Evolutionary conservation across 139 green algal genomes (phyloP), one percentile per base, ranked within the genome.

Genomic region (Limnomonas spitsbergensis): DNA sequence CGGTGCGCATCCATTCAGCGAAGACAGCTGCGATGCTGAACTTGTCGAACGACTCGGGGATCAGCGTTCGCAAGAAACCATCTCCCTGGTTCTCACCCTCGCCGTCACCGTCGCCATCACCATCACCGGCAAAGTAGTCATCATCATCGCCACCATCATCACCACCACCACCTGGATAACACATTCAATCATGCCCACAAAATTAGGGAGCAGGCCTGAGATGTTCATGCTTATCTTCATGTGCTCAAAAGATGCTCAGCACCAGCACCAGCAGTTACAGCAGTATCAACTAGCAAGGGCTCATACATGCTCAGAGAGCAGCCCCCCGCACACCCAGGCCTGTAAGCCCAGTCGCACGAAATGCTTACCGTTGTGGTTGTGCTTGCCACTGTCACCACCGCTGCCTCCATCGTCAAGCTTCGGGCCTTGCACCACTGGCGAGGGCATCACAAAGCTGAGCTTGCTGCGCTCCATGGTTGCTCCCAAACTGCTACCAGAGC

Each of bases 141-240:
- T 98, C 95, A 56, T 99, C 95, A 69, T 98, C 95, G 76, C 94
- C 95, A 72, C 81, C 88, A 78, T 94, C 95, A 71, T 81, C 88
- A 72, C 86, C 88, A 26, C 86, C 88, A 39, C 39, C 70, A 42
- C 68, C 68, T 74, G 24, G n/a, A n/a, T n/a, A n/a, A n/a, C n/a
- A n/a, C n/a, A n/a, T n/a, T n/a, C n/a, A n/a, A n/a, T n/a, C n/a
- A n/a, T n/a, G n/a, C n/a, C n/a, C n/a, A n/a, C n/a, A n/a, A n/a
- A n/a, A n/a, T n/a, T n/a, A n/a, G n/a, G n/a, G n/a, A n/a, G n/a
- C n/a, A n/a, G n/a, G n/a, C n/a, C n/a, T n/a, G n/a, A 9, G 47
- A 20, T 61, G 47, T 20, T n/a, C 14, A 61, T 61, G 47, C 47
- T 20, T n/a, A 61, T 61, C 14, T 61, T n/a, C n/a, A n/a, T n/a